Evolutionary conservation across 345 rosid genomes (phyloP).

Genomic region (Eucalyptus sp.): DNA sequence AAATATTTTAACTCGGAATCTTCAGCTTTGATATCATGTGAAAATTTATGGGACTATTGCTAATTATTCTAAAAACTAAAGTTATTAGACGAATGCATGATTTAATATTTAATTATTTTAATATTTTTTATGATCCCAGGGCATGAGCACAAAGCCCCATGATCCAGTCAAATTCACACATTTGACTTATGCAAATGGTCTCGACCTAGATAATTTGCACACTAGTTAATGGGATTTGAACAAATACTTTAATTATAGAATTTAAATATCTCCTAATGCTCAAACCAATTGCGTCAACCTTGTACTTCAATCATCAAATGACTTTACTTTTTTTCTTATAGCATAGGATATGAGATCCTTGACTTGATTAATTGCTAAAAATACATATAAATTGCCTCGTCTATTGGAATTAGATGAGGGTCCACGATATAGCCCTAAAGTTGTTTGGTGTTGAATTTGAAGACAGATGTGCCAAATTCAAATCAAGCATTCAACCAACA

Average conservation of each 20-base stretch:
- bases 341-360: not conserved
- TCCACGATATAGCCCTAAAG: not conserved
- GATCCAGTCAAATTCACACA: not conserved
- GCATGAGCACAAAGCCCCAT: not conserved
- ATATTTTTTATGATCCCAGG: not conserved
- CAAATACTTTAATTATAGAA: not conserved
- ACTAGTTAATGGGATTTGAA: not conserved
- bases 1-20: too few species aligned
- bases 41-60: too few species aligned
- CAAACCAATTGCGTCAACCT: not conserved
- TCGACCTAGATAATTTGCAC: not conserved
- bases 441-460: not conserved
- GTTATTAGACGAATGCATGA: rapidly evolving
- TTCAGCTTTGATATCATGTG: rapidly evolving
- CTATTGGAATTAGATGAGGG: not conserved
- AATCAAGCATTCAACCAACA: not conserved
- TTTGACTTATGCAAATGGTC: not conserved
- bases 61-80: too few species aligned
- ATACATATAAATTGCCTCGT: not conserved
- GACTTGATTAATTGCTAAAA: not conserved
- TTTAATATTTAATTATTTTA: too few species aligned
- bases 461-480: not conserved
- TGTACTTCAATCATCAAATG: not conserved
- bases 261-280: not conserved
- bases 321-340: not conserved